Conservation (phyloP, 495 filamentous ascomycete species). For the Rhypophila decipiens region DNA sequence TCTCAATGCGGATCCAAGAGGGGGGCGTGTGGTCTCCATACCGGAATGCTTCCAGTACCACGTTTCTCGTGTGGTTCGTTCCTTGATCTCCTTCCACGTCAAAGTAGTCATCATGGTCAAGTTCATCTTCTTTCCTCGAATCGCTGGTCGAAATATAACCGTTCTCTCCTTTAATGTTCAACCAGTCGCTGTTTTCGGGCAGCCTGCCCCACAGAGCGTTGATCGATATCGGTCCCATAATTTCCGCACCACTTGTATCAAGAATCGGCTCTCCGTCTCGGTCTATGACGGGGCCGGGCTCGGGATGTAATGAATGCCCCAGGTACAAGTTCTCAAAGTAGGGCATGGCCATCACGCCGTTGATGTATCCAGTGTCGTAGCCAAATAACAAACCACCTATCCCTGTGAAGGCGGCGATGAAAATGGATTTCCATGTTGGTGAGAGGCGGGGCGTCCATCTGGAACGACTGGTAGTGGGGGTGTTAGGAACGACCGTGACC, state of each 20-base stretch:
- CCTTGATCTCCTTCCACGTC: too few relatives aligned
- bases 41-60: too few relatives aligned
- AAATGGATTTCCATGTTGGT: neutral
- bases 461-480: neutral
- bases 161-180: too few relatives aligned
- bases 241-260: neutral
- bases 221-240: slow-evolving; percentile 32
- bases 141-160: slow-evolving; percentile 10
- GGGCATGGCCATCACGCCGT: slow-evolving; percentile 37
- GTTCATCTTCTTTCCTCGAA: slow-evolving; percentile 41
- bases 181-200: neutral
- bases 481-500: too few relatives aligned
- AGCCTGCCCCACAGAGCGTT: neutral
- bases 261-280: neutral
- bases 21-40: slow-evolving; percentile 1
- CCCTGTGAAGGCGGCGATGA: slow-evolving; percentile 36
- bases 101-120: too few relatives aligned
- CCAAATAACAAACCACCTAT: slow-evolving; percentile 58
- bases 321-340: slow-evolving; percentile 22
- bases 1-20: slow-evolving; percentile 1
- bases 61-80: too few relatives aligned
- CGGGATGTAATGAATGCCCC: neutral
- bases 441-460: neutral
- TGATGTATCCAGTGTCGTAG: slow-evolving; percentile 48
- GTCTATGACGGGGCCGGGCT: neutral